Evolutionary conservation across 305 asterid species (phyloP).

Genomic region (Solanum chacoense): DNA sequence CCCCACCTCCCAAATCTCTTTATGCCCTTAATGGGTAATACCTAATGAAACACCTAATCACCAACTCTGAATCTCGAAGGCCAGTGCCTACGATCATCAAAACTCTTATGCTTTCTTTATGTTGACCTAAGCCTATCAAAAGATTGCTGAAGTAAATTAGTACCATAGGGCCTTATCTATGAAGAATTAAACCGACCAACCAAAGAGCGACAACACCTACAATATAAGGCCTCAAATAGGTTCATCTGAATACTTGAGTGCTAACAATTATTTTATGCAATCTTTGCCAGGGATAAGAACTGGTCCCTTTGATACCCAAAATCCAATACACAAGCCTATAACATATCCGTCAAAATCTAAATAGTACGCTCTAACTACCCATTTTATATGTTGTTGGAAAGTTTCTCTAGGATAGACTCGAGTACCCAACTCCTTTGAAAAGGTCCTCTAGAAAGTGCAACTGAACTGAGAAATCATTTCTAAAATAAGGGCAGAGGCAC

Average conservation of each 20-base stretch:
- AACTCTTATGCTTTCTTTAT: too few species aligned
- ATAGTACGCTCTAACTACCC: not conserved
- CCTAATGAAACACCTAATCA: too few species aligned
- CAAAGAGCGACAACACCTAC: too few species aligned
- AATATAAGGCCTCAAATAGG: not conserved
- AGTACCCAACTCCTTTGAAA: too few species aligned
- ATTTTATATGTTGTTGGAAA: too few species aligned
- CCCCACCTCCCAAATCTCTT: too few species aligned
- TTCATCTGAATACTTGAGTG: not conserved
- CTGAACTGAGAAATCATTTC: too few species aligned
- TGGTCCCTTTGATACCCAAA: not conserved
- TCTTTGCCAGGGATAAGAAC: not conserved
- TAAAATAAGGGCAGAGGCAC: too few species aligned
- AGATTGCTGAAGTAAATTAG: not conserved
- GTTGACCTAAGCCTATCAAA: not conserved
- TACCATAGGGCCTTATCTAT: not conserved
- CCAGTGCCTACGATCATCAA: not conserved
- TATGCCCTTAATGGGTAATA: too few species aligned
- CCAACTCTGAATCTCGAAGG: not conserved
- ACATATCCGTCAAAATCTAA: not conserved
- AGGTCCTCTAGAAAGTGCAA: too few species aligned
- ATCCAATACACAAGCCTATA: not conserved
- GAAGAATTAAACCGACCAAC: not conserved
- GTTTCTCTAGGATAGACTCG: too few species aligned
- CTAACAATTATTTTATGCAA: not conserved